Base-by-base conservation (phyloP, 805 yeast species). In the Candida ficus region DNA sequence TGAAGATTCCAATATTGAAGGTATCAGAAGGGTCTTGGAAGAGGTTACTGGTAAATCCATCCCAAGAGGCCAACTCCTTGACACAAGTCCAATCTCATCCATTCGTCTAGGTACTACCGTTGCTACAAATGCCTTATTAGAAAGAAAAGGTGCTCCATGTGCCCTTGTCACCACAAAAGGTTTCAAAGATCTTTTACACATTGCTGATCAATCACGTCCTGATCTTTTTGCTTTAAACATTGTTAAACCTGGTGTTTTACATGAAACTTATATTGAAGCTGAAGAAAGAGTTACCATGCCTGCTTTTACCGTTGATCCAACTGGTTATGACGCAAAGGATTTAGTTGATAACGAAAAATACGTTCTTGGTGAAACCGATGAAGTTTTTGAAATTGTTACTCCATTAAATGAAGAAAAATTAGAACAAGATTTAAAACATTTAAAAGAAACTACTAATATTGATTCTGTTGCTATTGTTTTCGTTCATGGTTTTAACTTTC, bases 281-380 rank as follows among this genome's bases (percentile, higher is more conserved):
- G 75, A 71, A 42, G 79, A 72, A 49, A 58, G 79, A 46, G 73
- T 73, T 28, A 71, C 95, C 1, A 66, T 84, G 36, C 90, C 75
- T 42, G 80, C 75, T 37, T 83, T 70, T 50, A 68, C 75, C 11
- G 90, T 80, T 57, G 83, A 83, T 51, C 86, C 85, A 6, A 66
- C 62, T 32, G 58, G 58, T 8, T 48, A 54, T 48, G 43, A 50
- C 37, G 71, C 59, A 48, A 36, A 39, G 18, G 56, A 54, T 14
- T 35, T 47, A 8, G 67, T 53, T 16, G 58, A 60, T 35, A 56
- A 49, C 13, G 63, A 32, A 51, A n/a, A 56, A 66, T 42, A 61
- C 72, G 70, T 67, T 17, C 48, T 50, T 11, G 72, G 73, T 19
- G 59, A 55, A 38, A 68, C 71, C 4, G 57, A 61, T 34, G 71